Evolutionary conservation across 192 early-diverging fungal species (phyloP).

Genomic region (Coemansia sp.): DNA sequence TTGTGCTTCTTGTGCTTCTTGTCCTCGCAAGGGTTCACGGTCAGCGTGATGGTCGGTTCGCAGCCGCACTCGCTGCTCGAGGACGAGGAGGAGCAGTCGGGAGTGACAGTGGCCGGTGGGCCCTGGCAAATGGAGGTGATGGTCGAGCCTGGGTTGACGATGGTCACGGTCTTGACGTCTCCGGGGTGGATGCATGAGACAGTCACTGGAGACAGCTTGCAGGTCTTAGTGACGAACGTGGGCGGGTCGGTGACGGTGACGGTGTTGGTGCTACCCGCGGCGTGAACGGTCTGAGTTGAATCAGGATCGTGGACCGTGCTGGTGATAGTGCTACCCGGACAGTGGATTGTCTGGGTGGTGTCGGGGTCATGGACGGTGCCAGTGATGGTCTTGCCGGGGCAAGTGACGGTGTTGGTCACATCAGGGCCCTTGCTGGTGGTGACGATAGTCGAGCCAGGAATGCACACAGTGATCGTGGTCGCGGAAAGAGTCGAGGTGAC

Average conservation of each 20-base stretch:
- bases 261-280: slow-evolving; percentile 23
- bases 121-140: slow-evolving; percentile 34
- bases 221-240: slow-evolving; percentile 37
- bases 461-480: slow-evolving; percentile 24
- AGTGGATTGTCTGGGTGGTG: slow-evolving; percentile 21
- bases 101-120: slow-evolving; percentile 26
- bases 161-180: slow-evolving; percentile 44
- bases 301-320: slow-evolving; percentile 35
- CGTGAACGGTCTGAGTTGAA: slow-evolving; percentile 22
- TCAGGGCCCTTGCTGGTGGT: slow-evolving; percentile 21
- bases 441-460: slow-evolving; percentile 23
- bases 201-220: slow-evolving; percentile 48
- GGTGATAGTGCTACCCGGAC: slow-evolving; percentile 26
- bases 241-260: slow-evolving; percentile 33
- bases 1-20: slow-evolving; percentile 32
- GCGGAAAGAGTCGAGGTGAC: slow-evolving; percentile 26
- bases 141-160: slow-evolving; percentile 43
- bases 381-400: slow-evolving; percentile 31
- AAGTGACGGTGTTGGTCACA: slow-evolving; percentile 24
- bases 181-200: slow-evolving; percentile 45
- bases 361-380: slow-evolving; percentile 19
- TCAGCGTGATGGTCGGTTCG: slow-evolving; percentile 51
- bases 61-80: slow-evolving; percentile 1
- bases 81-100: slow-evolving; percentile 6
- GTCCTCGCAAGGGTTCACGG: slow-evolving; percentile 45